Base-by-base conservation (phyloP, 1,284 basidiomycete genomes). In the Flammula alnicola region DNA sequence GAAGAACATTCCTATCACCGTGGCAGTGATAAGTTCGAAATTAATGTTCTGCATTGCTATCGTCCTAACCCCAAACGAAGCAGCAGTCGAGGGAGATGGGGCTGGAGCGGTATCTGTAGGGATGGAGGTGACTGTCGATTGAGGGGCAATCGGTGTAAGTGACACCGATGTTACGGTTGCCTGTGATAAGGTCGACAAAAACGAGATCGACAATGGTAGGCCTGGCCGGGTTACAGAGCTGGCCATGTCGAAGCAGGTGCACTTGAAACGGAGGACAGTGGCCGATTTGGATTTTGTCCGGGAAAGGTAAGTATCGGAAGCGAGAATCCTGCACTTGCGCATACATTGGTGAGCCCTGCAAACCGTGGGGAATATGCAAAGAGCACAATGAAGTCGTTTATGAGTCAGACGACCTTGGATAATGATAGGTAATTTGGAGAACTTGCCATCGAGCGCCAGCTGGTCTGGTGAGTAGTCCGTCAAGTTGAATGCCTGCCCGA, bases 301-400 rank as follows among this genome's bases (percentile, higher is more conserved):
- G 77, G 76, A 4, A 78, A 58, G 2, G 66, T 68, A 35, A 71
- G 52, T 20, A 58, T 62, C 0, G 70, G 67, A 9, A 76, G 57
- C 10, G 57, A 45, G 42, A 69, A 59, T 3, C 73, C 73, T 20
- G 51, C 47, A 16, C 58, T 48, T 0, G 57, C 52, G 51, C 74
- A 77, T 12, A 57, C 54, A 10, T 48, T 57, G 31, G 57, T 60
- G 22, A 75, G 54, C 5, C 51, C 72, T 74, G 51, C 16, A n/a
- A 47, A 19, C 9, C n/a, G 41, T 46, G 17, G 9, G n/a, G 16
- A 38, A 16, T 32, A 22, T 19, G 14, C 10, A 17, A 48, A 40
- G 10, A 22, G 39, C 16, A 22, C 12, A 26, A 30, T n/a, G n/a
- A n/a, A n/a, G n/a, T n/a, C n/a, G n/a, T n/a, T n/a, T n/a, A n/a